These are phyloP conservation scores for Achaetomium macrosporum DNA, from an alignment of 2,329 filamentous ascomycete genomes.

Conservation along the genomic window DNA sequence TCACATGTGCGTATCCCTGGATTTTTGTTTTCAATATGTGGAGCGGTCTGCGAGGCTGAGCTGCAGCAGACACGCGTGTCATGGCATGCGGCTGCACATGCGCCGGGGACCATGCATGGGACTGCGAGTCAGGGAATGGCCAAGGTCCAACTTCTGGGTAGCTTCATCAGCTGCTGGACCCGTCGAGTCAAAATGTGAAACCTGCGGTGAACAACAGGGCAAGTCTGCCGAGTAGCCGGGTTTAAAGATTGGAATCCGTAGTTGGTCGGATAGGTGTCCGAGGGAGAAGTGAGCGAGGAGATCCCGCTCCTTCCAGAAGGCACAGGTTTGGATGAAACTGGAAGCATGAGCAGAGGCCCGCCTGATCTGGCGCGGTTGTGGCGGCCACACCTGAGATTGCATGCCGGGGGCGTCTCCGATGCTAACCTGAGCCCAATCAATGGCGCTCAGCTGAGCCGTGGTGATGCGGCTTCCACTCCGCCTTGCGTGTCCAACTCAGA, in stretches of 20 bases:
- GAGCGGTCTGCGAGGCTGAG: constrained; percentile 17
- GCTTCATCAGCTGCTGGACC: background rate
- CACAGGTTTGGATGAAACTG: constrained; percentile 7
- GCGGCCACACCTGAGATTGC: background rate
- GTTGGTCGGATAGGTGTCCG: no score
- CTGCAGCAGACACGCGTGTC: constrained; percentile 11
- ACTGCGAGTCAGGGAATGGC: background rate
- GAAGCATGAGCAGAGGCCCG: constrained; percentile 5
- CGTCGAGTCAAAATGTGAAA: background rate
- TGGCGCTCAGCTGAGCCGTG: constrained; percentile 4
- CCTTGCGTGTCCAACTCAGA: constrained; percentile 9
- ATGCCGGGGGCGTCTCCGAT: constrained; percentile 1
- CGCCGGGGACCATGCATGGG: constrained; percentile 5
- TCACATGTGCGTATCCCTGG: background rate
- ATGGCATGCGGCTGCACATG: constrained; percentile 9
- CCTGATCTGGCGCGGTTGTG: constrained; percentile 3
- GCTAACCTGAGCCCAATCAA: constrained; percentile 9
- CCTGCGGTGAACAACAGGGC: no score
- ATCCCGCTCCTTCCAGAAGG: background rate
- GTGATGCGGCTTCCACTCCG: constrained; percentile 1
- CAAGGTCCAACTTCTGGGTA: background rate
- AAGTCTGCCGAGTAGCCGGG: no score
- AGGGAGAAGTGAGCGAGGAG: background rate
- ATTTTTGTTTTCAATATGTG: constrained; percentile 1
- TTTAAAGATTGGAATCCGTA: no score